These are phyloP conservation scores for Cyberlindnera meyerae DNA, from an alignment of 805 yeast genomes.

Conservation along the genomic window DNA sequence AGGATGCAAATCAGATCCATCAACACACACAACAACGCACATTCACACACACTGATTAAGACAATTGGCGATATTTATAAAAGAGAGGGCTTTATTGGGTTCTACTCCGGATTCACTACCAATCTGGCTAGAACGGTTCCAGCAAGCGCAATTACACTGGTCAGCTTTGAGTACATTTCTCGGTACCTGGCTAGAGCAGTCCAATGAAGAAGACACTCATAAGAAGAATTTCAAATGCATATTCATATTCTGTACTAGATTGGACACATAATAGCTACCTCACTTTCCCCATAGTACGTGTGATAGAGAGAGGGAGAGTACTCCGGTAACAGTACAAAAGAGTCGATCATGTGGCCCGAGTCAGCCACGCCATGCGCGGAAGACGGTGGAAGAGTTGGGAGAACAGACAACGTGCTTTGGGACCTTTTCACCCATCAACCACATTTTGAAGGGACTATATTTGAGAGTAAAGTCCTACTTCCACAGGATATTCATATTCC, in stretches of 20 bases:
- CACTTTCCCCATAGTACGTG: no score
- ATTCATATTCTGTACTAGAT: no score
- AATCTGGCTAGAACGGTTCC: constrained; percentile 91
- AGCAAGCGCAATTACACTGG: constrained; percentile 90
- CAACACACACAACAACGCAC: constrained; percentile 11
- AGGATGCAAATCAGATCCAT: constrained; percentile 64
- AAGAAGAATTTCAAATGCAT: not conserved
- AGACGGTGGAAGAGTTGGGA: no score
- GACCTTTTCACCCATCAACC: not conserved
- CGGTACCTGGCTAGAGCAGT: constrained; percentile 14
- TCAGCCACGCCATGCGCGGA: no score
- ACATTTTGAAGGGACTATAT: no score
- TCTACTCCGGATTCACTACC: constrained; percentile 84
- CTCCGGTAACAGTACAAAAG: no score
- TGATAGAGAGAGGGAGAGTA: no score
- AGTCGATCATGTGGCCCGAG: not conserved
- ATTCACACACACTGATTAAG: constrained; percentile 17
- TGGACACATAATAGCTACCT: no score
- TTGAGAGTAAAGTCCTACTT: no score
- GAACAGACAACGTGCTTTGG: not conserved
- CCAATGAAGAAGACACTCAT: not conserved
- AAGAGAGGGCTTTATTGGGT: constrained; percentile 75
- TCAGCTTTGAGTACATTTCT: constrained; percentile 77
- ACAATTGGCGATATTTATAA: constrained; percentile 29
- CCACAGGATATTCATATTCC: no score